Evolutionary conservation across 805 yeast genomes (phyloP).

Genomic region (Candida silvatica): DNA sequence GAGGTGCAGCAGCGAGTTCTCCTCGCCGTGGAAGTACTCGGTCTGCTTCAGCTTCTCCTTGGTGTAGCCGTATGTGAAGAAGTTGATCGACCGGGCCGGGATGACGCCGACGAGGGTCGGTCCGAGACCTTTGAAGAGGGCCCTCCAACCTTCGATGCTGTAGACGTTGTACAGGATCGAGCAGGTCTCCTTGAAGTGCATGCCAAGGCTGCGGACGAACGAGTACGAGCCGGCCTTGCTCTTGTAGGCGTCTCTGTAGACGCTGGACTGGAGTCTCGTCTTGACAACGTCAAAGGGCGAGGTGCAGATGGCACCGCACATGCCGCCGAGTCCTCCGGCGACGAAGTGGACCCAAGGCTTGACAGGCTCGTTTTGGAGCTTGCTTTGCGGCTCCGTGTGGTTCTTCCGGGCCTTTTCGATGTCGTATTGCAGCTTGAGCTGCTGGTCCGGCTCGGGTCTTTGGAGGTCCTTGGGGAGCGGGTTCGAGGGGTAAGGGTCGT

Average conservation of each 20-base stretch:
- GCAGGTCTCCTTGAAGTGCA: constrained; percentile 80
- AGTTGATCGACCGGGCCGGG: constrained; percentile 95
- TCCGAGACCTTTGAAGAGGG: constrained; percentile 90
- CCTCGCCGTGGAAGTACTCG: constrained; percentile 63
- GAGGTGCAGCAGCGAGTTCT: constrained; percentile 79
- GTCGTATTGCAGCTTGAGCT: constrained; percentile 1
- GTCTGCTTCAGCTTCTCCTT: constrained; percentile 59
- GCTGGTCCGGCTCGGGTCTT: background rate
- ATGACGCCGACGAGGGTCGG: constrained; percentile 96
- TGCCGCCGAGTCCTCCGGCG: constrained; percentile 94
- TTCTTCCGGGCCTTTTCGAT: constrained; percentile 2
- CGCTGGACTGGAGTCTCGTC: constrained; percentile 89
- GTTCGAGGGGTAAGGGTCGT: constrained; percentile 16
- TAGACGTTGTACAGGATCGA: constrained; percentile 63
- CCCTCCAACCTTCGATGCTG: constrained; percentile 69
- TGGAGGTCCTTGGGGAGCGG: background rate
- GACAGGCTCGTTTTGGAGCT: too few relatives aligned
- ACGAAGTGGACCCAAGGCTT: constrained; percentile 73
- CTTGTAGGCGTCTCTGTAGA: constrained; percentile 50
- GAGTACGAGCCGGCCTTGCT: constrained; percentile 24
- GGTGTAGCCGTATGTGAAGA: constrained; percentile 93
- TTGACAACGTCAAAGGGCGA: constrained; percentile 96
- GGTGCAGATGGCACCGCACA: constrained; percentile 93
- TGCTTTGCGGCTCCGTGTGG: too few relatives aligned
- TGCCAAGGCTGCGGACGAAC: constrained; percentile 21